Percentiles rank a stretch among this genome's conserved stretches.
Evolutionary conservation across 208 protist genomes (phyloP).

Genomic region (Giardia duodenalis): DNA sequence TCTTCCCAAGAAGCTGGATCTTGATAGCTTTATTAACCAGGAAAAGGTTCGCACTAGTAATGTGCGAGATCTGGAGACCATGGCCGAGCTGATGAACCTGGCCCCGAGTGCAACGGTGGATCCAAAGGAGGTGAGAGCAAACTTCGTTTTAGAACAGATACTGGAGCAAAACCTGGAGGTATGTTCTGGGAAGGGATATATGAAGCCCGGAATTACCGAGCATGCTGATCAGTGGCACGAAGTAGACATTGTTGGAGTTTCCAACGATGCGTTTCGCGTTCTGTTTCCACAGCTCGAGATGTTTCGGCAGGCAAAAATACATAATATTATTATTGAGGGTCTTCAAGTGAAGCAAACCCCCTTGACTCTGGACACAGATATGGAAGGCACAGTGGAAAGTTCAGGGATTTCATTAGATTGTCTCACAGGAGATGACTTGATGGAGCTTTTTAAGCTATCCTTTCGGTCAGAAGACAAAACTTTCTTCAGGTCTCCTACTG

Average conservation of each 20-base stretch:
- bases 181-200: not conserved
- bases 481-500: too few relatives aligned
- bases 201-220: not conserved
- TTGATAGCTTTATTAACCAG: not conserved
- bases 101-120: not conserved
- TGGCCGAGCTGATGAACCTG: not conserved
- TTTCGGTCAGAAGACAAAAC: too few relatives aligned
- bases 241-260: not conserved
- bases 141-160: not conserved
- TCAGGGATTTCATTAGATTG: not conserved
- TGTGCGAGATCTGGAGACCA: not conserved
- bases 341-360: not conserved
- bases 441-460: not conserved
- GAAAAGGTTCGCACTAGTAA: not conserved
- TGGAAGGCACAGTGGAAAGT: not conserved
- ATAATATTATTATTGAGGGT: not conserved
- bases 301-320: not conserved
- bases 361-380: not conserved
- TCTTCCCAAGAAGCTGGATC: too few relatives aligned
- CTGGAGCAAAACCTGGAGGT: not conserved
- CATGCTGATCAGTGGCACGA: not conserved
- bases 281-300: not conserved
- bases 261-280: not conserved
- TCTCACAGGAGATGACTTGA: not conserved
- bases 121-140: not conserved